These are phyloP conservation scores for Karstenula rhodostoma DNA, from an alignment of 2,329 filamentous ascomycete species.

Conservation along the genomic window DNA sequence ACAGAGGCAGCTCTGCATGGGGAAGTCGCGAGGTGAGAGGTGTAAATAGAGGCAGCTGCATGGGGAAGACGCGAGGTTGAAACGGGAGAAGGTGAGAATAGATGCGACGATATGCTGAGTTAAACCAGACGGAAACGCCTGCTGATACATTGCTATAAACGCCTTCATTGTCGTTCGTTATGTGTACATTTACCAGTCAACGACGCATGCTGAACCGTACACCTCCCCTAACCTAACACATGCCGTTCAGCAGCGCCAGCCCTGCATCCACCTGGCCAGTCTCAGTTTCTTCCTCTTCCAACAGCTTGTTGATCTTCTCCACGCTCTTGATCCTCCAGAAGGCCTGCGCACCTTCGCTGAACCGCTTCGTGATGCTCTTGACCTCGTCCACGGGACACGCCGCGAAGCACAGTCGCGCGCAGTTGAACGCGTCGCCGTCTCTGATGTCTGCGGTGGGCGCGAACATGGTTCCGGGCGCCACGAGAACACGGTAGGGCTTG, in stretches of 20 bases:
- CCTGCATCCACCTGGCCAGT: constrained; percentile 29
- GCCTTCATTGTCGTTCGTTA: neutral
- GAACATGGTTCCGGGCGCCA: constrained; percentile 77
- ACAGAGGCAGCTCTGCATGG: too few relatives aligned
- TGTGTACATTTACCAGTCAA: neutral
- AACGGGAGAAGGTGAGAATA: too few relatives aligned
- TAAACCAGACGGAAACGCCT: neutral
- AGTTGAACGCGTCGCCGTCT: constrained; percentile 70
- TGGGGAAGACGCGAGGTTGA: too few relatives aligned
- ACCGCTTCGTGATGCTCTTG: constrained; percentile 66
- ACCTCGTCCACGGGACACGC: constrained; percentile 79
- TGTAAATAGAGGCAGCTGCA: too few relatives aligned
- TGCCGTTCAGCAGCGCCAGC: constrained; percentile 41
- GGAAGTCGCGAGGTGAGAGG: too few relatives aligned
- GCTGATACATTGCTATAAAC: neutral
- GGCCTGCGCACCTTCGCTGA: constrained; percentile 72
- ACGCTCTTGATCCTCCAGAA: constrained; percentile 81
- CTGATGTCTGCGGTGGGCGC: constrained; percentile 69
- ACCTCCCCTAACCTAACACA: constrained; percentile 26
- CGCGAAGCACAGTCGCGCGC: constrained; percentile 83
- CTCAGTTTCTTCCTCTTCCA: constrained; percentile 48
- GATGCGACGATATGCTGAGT: too few relatives aligned
- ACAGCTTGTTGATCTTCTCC: constrained; percentile 70
- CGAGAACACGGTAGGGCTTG: constrained; percentile 74
- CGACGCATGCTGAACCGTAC: constrained; percentile 26